Base-by-base conservation (phyloP, 306 rosid species). In the Corylus avellana region DNA sequence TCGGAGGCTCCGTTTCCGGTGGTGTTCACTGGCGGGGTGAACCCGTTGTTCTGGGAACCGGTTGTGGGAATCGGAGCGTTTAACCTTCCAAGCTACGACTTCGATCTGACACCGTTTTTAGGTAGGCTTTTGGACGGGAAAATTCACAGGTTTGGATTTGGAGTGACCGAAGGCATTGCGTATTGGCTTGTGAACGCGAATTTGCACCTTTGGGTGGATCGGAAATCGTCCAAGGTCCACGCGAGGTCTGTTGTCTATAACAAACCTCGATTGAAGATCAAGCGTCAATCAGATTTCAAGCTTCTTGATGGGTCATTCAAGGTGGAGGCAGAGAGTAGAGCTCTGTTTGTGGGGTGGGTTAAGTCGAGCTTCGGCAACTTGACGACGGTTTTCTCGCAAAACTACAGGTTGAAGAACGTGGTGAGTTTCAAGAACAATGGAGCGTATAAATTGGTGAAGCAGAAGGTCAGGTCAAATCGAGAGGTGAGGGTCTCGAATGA, bases 1-100 rank as follows among this genome's bases (percentile, higher is more conserved):
- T 86, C 86, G 70, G 97, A 90, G 84, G 63, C 90, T 57, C 98
- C 98, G 0, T 91, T 93, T 64, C 98, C 98, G n/a, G 98, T 93
- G 35, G 63, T 93, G 35, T 93, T 91, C 85, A 82, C 94, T 8
- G 98, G 97, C 20, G 98, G 98, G 7, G 82, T 93, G 37, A 91
- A 93, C 76, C 98, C 98, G 1, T 46, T 93, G 82, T 82, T 87
- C 64, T 93, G 98, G 98, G 92, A 85, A 53, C 98, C 97, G 0
- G 77, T 91, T 61, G 97, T 93, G 50, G 94, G 91, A 0, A 90
- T 93, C 35, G 98, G 98, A 56, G 98, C 98, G 5, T 93, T 91
- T 66, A 75, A 87, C 53, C 88, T 93, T 48, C 97, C 98, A 12
- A 75, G 93, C 0, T 90, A 91, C 39, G 94, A 90, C 55, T 59